Base-by-base conservation (phyloP, 176 grass and related monocot species). In the Luzula sylvatica region DNA sequence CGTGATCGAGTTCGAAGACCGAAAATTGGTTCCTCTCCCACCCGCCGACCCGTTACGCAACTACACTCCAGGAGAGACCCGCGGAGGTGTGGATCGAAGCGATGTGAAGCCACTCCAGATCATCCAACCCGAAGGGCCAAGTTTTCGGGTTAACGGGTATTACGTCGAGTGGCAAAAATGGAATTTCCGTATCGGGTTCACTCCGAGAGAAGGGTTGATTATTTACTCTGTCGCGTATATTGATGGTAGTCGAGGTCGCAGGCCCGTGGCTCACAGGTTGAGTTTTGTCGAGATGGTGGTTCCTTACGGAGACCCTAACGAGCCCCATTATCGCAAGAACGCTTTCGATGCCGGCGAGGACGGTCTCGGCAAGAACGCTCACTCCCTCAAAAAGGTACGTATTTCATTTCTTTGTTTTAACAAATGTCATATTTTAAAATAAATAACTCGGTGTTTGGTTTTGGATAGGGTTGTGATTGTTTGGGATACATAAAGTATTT, bases 201-300 rank as follows among this genome's bases (percentile, higher is more conserved):
- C 93, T 46, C 81, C 93, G 1, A 98, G 83, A 69, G 93, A 98
- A 69, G 93, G 93, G 46, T 77, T 98, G 61, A 81, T 98, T 26
- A 98, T 98, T 52, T 72, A 98, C 38, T 98, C 93, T 63, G 78
- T 92, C 59, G 93, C 93, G 15, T 98, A 98, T 43, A 78, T 98
- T 62, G 93, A 98, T 70, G 93, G 78, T 43, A 98, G 75, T 35
- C 86, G 93, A 74, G 93, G 93, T 16, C 81, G 93, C 29, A 78
- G 93, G 30, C 81, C 93, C 15, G 78, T 98, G 59, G 93, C 86
- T 7, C 86, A 98, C 56, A 92, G 82, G 53, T 57, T 98, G 61
- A 98, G 93, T 73, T 98, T 98, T 72, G 93, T 92, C 75, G 93
- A 98, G 75, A 98, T 98, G 93, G 93, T 98, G 58, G 93, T 98